Evolutionary conservation across 352 stramenopile genomes (phyloP), one percentile per base, ranked within the genome.

Genomic region (Peronospora destructor): DNA sequence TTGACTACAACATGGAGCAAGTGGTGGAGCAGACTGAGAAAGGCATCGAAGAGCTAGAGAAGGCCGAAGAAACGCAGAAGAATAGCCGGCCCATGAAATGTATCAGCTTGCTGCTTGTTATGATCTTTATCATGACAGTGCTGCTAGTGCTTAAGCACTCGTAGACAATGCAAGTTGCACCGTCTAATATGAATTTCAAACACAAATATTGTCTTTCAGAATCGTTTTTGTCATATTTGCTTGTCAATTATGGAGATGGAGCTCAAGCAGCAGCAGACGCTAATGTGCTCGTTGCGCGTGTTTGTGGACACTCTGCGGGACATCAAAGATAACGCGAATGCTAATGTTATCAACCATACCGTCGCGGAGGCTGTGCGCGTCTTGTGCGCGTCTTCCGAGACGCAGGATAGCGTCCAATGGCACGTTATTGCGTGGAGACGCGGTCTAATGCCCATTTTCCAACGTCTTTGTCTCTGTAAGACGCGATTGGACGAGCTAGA

Each of bases 1-100:
- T 99, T 69, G 97, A 99, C 76, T 99, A 99, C 77, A 99, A 99
- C 71, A 99, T 99, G 96, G 97, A 99, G 66, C 92, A 98, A 48
- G 96, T 99, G 30, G 95, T 99, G 23, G 95, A 99, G 76, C 94
- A 98, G 69, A 98, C 96, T 5, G 95, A 98, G 61, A 96, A 98
- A 51, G 97, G 97, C 38, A 92, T 99, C 40, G 78, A 97, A 45
- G 94, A 99, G 71, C 76, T 99, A 28, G 95, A 99, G 61, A 97
- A 97, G 59, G 97, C 97, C n/a, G 97, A 99, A 64, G 87, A 97
- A 63, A 95, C 94, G 56, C 96, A 99, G 76, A 99, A 99, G 68
- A 98, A 83, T 58, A 96, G 86, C 19, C 79, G 97, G 12, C 94
- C 96, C 14, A 94, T 98, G 79, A 95, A 96, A 61, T 97, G 89